Evolutionary conservation across 2,329 filamentous ascomycete species (phyloP).

Genomic region (Paramyrothecium roridum): DNA sequence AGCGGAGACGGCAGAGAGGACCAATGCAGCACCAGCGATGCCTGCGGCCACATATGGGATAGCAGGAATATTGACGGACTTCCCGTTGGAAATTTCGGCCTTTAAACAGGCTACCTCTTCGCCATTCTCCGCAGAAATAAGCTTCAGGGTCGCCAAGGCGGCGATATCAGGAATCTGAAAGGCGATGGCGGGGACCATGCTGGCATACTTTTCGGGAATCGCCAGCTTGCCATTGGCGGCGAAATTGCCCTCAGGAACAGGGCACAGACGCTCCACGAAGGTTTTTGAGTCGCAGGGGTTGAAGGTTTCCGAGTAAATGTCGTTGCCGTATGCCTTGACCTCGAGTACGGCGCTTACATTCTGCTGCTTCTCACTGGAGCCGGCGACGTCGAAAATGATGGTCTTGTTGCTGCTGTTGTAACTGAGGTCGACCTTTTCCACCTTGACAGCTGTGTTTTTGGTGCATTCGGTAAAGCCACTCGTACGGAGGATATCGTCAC

Average conservation of each 20-base stretch:
- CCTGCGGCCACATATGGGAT: conserved; percentile 83
- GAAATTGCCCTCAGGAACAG: conserved; percentile 75
- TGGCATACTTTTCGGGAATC: conserved; percentile 69
- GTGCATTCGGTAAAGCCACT: conserved; percentile 74
- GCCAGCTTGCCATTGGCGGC: conserved; percentile 66
- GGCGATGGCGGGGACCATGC: conserved; percentile 80
- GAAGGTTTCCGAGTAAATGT: conserved; percentile 77
- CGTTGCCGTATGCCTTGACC: conserved; percentile 79
- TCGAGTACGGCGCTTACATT: conserved; percentile 76
- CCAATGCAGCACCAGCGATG: conserved; percentile 78
- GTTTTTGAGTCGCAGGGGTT: conserved; percentile 73
- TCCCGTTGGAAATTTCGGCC: conserved; percentile 81
- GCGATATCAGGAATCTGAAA: conserved; percentile 90
- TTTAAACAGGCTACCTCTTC: conserved; percentile 76
- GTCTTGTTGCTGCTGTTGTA: conserved; percentile 74
- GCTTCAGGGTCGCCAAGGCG: conserved; percentile 74
- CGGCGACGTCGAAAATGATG: conserved; percentile 79
- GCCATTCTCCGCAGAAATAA: conserved; percentile 59
- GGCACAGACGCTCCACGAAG: conserved; percentile 74
- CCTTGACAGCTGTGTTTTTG: conserved; percentile 52
- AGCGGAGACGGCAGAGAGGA: conserved; percentile 70
- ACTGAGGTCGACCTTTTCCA: conserved; percentile 71
- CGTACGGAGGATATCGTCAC: conserved; percentile 72
- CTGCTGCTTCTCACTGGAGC: conserved; percentile 68
- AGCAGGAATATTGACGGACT: conserved; percentile 70